A percentile compares a stretch with the other conserved stretches of the same genome.
phyloP scores from a whole-genome alignment of 768 basidiomycete genomes.

The Mycena olivaceomarginata region DNA sequence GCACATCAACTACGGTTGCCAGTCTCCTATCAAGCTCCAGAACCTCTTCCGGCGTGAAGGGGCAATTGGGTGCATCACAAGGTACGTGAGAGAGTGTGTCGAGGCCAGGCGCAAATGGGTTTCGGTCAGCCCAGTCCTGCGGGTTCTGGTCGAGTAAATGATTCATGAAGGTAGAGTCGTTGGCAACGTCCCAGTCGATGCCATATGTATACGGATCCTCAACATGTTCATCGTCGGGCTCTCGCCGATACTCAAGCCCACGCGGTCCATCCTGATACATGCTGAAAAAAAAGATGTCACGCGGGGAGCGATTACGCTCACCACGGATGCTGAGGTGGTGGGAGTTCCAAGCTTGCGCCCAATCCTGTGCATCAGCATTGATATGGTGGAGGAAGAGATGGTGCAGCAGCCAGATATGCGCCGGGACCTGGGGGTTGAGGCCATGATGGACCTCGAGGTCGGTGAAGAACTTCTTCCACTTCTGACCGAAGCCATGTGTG shows the following conservation, averaged over 20 bases:
- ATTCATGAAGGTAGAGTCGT: neutral
- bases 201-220: neutral
- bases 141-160: neutral
- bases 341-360: neutral
- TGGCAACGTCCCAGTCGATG: neutral
- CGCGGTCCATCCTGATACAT: neutral
- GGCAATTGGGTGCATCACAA: neutral
- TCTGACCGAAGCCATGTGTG: neutral
- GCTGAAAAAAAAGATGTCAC: neutral
- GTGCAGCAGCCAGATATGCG: neutral
- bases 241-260: neutral
- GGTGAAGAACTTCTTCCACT: neutral
- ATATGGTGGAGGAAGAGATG: neutral
- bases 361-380: neutral
- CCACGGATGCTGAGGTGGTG: neutral
- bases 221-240: neutral
- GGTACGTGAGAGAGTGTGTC: neutral
- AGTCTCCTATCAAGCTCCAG: too few relatives aligned
- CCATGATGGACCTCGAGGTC: neutral
- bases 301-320: neutral
- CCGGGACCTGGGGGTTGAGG: neutral
- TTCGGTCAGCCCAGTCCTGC: neutral
- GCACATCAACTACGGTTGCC: too few relatives aligned
- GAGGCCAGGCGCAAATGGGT: neutral
- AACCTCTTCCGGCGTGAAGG: too few relatives aligned